Conservation (phyloP, 2,329 filamentous ascomycete genomes). For the Alternaria sp. region DNA sequence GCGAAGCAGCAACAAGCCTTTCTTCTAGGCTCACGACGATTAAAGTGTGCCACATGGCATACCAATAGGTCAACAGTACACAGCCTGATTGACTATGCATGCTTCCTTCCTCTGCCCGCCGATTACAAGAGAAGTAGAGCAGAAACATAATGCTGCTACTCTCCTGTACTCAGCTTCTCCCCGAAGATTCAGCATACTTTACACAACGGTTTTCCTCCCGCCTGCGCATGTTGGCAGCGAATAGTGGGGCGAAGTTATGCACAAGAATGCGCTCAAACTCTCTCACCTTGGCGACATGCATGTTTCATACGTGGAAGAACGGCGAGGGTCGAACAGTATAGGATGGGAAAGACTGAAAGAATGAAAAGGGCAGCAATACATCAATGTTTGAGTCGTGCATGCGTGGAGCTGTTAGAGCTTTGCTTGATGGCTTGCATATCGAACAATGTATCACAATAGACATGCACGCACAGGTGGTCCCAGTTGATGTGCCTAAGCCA, state of each 20-base stretch:
- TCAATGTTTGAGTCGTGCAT: not conserved
- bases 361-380: not conserved
- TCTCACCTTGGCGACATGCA: not conserved
- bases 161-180: not conserved
- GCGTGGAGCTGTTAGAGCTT: not conserved
- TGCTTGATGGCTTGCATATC: not conserved
- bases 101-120: not conserved
- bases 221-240: not conserved
- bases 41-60: no score
- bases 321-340: not conserved
- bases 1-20: fast-evolving
- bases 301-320: not conserved
- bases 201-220: not conserved
- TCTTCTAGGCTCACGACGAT: no score
- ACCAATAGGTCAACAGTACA: no score
- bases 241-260: not conserved
- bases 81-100: not conserved
- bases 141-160: not conserved
- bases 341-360: not conserved
- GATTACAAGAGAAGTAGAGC: not conserved
- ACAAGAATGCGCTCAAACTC: not conserved
- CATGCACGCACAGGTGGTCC: not conserved
- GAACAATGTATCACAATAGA: not conserved
- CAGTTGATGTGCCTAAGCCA: not conserved
- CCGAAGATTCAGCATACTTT: not conserved